Conservation (phyloP, 768 basidiomycete species). For the Thelephora ganbajun region DNA sequence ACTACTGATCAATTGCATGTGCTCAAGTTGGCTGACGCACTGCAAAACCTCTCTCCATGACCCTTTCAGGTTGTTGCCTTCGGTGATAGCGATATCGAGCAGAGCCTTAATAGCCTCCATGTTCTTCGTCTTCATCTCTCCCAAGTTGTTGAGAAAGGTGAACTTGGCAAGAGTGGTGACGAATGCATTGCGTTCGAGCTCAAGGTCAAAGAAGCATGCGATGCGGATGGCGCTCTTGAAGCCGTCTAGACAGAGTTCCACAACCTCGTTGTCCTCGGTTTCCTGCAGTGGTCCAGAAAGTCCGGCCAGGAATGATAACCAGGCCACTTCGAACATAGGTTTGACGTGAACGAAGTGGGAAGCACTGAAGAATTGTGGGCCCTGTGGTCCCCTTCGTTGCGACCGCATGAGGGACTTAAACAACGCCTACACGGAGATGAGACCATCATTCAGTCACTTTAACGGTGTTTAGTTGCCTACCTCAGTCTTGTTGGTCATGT, state of each 20-base stretch:
- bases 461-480: slow-evolving; percentile 22
- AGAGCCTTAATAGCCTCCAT: slow-evolving; percentile 98
- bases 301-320: slow-evolving; percentile 96
- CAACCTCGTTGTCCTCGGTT: slow-evolving; percentile 85
- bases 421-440: slow-evolving; percentile 48
- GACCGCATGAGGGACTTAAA: slow-evolving; percentile 87
- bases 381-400: slow-evolving; percentile 72
- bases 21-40: slow-evolving; percentile 96
- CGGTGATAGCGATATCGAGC: slow-evolving; percentile 88
- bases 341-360: slow-evolving; percentile 93
- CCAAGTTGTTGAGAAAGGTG: slow-evolving; percentile 93
- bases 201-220: slow-evolving; percentile 93
- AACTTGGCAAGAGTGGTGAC: slow-evolving; percentile 94
- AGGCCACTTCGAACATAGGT: slow-evolving; percentile 99
- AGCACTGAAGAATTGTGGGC: slow-evolving; percentile 90
- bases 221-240: slow-evolving; percentile 96
- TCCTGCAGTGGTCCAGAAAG: slow-evolving; percentile 90
- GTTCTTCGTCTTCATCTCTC: slow-evolving; percentile 98
- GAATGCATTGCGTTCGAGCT: slow-evolving; percentile 96
- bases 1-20: slow-evolving; percentile 93
- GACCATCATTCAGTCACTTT: neutral
- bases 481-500: slow-evolving; percentile 96
- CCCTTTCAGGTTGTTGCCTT: slow-evolving; percentile 90
- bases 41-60: slow-evolving; percentile 95
- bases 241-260: slow-evolving; percentile 86